phyloP scores from a whole-genome alignment of 305 asterid species.

The Fraxinus albicans region DNA sequence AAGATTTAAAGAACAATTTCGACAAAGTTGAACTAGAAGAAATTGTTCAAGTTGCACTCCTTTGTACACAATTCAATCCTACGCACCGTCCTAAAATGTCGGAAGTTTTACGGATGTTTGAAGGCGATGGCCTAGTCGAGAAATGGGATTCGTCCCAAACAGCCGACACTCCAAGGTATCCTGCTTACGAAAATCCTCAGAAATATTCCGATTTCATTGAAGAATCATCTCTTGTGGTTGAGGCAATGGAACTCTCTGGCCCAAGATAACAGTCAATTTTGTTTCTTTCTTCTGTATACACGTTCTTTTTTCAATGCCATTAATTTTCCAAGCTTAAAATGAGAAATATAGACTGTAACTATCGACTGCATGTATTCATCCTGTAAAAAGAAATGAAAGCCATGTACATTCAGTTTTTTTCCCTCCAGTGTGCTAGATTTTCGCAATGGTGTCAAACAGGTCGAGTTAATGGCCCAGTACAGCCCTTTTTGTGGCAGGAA shows the following conservation, averaged over 20 bases:
- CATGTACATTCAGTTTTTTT: slow-evolving; percentile 29
- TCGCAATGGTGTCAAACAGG: neutral
- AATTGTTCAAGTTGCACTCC: slow-evolving; percentile 80
- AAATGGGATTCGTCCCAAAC: slow-evolving; percentile 89
- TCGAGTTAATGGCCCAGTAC: neutral
- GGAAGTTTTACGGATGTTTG: slow-evolving; percentile 83
- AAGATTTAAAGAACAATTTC: slow-evolving; percentile 50
- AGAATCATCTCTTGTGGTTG: slow-evolving; percentile 76
- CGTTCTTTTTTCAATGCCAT: slow-evolving; percentile 2
- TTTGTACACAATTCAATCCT: slow-evolving; percentile 82
- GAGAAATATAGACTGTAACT: slow-evolving; percentile 29
- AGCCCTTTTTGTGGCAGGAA: neutral
- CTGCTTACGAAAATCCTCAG: slow-evolving; percentile 53
- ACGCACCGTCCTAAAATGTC: slow-evolving; percentile 84
- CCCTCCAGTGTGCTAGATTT: slow-evolving; percentile 15
- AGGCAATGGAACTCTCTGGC: slow-evolving; percentile 93
- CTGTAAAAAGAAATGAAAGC: slow-evolving; percentile 48
- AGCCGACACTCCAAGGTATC: slow-evolving; percentile 52
- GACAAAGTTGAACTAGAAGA: slow-evolving; percentile 71
- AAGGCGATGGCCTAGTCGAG: slow-evolving; percentile 85
- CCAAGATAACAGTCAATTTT: slow-evolving; percentile 61
- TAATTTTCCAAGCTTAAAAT: slow-evolving; percentile 15
- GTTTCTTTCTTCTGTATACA: neutral
- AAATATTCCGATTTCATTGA: slow-evolving; percentile 79
- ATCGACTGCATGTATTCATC: slow-evolving; percentile 42